Percentiles rank a stretch among this genome's conserved stretches.
Conservation (phyloP, 495 filamentous ascomycete species). For the Extremus antarcticus region DNA sequence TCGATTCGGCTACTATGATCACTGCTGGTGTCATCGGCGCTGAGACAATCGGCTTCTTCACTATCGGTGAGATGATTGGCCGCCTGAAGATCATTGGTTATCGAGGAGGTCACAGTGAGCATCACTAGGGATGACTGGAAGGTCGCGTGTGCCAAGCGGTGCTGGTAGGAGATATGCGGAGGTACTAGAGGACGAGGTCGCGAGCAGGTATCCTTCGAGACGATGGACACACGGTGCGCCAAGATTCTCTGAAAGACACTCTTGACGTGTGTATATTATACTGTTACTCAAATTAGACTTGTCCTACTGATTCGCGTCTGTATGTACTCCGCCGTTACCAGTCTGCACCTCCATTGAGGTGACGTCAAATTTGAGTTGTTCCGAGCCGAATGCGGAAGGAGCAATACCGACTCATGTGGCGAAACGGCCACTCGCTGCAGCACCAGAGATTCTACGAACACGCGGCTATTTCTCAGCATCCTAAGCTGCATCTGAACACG, state of each 20-base stretch:
- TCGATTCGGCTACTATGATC: constrained; percentile 56
- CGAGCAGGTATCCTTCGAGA: not conserved
- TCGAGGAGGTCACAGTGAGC: constrained; percentile 25
- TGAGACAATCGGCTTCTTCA: constrained; percentile 94
- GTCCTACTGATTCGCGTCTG: not conserved
- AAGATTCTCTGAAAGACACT: not conserved
- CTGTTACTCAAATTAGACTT: not conserved
- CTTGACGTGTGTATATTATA: constrained; percentile 17
- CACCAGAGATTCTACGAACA: too few relatives aligned
- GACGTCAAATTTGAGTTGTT: not conserved
- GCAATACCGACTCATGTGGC: too few relatives aligned
- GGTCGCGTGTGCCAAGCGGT: not conserved
- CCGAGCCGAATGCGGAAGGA: not conserved
- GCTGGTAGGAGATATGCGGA: not conserved
- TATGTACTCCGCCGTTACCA: too few relatives aligned
- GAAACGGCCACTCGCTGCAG: too few relatives aligned
- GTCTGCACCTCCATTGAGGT: not conserved
- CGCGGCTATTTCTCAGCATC: too few relatives aligned
- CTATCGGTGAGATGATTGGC: constrained; percentile 92
- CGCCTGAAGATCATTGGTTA: constrained; percentile 90
- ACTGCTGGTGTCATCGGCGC: constrained; percentile 65
- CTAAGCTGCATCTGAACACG: too few relatives aligned
- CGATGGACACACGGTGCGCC: not conserved
- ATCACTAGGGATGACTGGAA: constrained; percentile 2
- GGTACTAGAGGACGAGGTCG: not conserved